These are phyloP conservation scores for Pseudonectria buxi DNA, from an alignment of 2,329 filamentous ascomycete species.

Conservation along the genomic window DNA sequence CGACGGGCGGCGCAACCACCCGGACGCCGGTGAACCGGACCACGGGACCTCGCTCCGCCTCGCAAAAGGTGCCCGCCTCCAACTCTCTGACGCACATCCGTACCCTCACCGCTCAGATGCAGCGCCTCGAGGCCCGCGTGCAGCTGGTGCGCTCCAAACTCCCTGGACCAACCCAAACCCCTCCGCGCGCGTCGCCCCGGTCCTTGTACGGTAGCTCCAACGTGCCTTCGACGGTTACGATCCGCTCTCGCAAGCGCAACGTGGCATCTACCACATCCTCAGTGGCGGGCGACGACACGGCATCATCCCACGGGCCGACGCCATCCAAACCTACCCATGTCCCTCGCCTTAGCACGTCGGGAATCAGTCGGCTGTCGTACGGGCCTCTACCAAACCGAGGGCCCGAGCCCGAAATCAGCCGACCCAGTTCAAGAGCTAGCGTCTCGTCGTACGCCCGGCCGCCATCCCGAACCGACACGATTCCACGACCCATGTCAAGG, in stretches of 20 bases:
- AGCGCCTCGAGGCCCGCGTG: constrained; percentile 87
- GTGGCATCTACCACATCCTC: constrained; percentile 50
- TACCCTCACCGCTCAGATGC: constrained; percentile 92
- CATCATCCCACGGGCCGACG: constrained; percentile 37
- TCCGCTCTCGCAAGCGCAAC: constrained; percentile 64
- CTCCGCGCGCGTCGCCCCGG: constrained; percentile 74
- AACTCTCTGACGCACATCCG: constrained; percentile 87
- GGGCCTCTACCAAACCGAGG: constrained; percentile 53
- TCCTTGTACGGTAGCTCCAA: constrained; percentile 32
- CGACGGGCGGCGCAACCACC: constrained; percentile 40
- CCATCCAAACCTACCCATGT: constrained; percentile 43
- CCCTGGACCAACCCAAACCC: constrained; percentile 70
- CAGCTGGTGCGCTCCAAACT: constrained; percentile 88
- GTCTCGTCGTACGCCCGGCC: constrained; percentile 48
- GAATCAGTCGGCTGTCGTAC: constrained; percentile 57
- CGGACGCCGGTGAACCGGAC: constrained; percentile 40
- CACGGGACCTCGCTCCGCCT: constrained; percentile 50
- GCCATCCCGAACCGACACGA: constrained; percentile 47
- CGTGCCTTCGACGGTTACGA: constrained; percentile 52
- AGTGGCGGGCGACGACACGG: constrained; percentile 43
- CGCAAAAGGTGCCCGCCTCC: constrained; percentile 47
- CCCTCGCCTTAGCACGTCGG: constrained; percentile 53
- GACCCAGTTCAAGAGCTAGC: constrained; percentile 69
- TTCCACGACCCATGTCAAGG: constrained; percentile 57
- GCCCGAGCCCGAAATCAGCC: constrained; percentile 39